Percentiles rank a stretch among this genome's conserved stretches.
Conservation (phyloP, 176 grass and related monocot genomes). For the Thalia dealbata region DNA sequence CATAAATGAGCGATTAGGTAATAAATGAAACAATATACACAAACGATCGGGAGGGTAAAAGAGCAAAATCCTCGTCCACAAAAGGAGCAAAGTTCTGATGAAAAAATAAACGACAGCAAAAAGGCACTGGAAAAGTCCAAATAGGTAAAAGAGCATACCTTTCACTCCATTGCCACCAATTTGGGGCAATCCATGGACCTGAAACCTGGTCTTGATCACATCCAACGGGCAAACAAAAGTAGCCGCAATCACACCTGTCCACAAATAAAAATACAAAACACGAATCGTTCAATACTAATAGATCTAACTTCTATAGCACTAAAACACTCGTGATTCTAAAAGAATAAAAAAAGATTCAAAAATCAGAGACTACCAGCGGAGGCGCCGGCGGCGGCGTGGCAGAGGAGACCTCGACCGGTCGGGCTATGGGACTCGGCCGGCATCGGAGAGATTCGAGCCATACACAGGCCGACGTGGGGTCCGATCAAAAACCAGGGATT, state of each 20-base stretch:
- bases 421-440: constrained; percentile 29
- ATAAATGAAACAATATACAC: background rate
- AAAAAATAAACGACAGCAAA: background rate
- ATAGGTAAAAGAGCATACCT: constrained; percentile 30
- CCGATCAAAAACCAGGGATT: background rate
- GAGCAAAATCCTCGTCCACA: no score
- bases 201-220: constrained; percentile 97
- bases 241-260: constrained; percentile 63
- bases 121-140: background rate
- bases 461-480: background rate
- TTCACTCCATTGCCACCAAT: constrained; percentile 26
- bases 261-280: constrained; percentile 11
- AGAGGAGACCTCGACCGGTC: constrained; percentile 38
- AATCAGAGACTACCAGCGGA: constrained; percentile 45
- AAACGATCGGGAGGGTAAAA: background rate
- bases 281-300: background rate
- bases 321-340: background rate
- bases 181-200: constrained; percentile 72
- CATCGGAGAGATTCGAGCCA: constrained; percentile 35
- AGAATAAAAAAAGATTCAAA: background rate
- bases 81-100: background rate
- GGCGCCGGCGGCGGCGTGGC: constrained; percentile 61
- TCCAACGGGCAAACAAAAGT: constrained; percentile 98
- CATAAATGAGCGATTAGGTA: no score
- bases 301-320: background rate